phyloP scores from a whole-genome alignment of 345 rosid genomes.

The Eucalyptus fibrosa region DNA sequence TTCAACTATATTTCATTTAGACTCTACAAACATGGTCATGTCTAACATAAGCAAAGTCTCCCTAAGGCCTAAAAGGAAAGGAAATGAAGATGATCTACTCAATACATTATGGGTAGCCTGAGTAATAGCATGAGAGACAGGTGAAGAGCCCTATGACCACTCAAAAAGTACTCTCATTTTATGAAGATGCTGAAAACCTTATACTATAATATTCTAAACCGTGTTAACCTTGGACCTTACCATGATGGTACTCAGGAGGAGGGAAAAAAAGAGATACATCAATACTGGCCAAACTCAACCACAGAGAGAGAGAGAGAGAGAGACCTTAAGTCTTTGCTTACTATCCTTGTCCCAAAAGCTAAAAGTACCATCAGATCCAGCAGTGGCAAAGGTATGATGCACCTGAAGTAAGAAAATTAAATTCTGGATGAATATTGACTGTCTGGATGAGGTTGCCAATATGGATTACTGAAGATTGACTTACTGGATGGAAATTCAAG shows the following conservation, averaged over 20 bases:
- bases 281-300: background rate
- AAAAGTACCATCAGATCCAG: constrained; percentile 96
- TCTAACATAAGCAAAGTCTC: background rate
- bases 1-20: background rate
- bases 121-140: background rate
- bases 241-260: background rate
- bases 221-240: background rate
- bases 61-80: background rate
- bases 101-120: background rate
- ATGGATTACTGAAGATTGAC: background rate
- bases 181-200: background rate
- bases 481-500: constrained; percentile 91
- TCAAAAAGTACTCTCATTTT: background rate
- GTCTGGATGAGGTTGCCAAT: background rate
- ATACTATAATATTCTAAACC: background rate
- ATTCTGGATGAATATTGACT: background rate
- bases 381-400: constrained; percentile 94
- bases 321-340: constrained; percentile 90
- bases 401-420: constrained; percentile 25
- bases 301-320: background rate
- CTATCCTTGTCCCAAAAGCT: constrained; percentile 99
- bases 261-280: background rate
- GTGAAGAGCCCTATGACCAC: background rate
- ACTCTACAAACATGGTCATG: background rate
- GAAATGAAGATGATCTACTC: background rate